phyloP scores from a whole-genome alignment of 1,284 basidiomycete genomes.

The Fomitiporia mediterranea region DNA sequence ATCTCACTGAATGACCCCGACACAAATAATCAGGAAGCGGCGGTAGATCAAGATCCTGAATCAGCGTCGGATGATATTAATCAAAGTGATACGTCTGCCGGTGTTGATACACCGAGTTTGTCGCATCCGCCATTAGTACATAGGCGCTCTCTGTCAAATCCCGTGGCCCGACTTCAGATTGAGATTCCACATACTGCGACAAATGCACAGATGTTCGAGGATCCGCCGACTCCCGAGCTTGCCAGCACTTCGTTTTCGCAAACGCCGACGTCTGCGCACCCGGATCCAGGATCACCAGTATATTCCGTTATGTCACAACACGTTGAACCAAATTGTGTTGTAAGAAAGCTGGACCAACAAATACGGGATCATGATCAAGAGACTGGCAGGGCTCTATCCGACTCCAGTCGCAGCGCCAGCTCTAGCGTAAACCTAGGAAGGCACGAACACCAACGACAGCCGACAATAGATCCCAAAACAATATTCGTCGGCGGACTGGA shows the following conservation, averaged over 20 bases:
- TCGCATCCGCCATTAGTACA: conserved; percentile 12
- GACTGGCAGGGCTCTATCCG: not conserved
- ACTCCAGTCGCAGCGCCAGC: not conserved
- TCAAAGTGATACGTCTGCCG: not conserved
- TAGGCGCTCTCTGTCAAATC: conserved; percentile 20
- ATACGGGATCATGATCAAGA: not conserved
- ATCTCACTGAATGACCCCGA: conserved; percentile 1
- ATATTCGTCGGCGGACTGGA: conserved; percentile 74
- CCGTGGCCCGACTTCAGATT: conserved; percentile 1
- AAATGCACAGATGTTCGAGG: conserved; percentile 5
- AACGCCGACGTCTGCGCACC: conserved; percentile 20
- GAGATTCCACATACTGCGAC: not conserved
- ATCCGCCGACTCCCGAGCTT: conserved; percentile 19
- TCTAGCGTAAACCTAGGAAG: conserved; percentile 20
- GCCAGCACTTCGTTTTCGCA: conserved; percentile 4
- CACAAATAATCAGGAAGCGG: not conserved
- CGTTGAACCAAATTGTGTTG: not conserved
- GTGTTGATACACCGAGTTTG: not conserved
- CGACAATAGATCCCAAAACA: conserved; percentile 56
- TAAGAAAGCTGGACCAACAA: not conserved
- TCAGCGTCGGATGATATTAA: not conserved
- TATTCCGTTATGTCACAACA: conserved; percentile 12
- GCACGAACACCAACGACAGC: conserved; percentile 22
- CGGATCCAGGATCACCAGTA: conserved; percentile 14
- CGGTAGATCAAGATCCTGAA: not conserved